Evolutionary conservation across 164 flowering plant genomes (phyloP), one percentile per base, ranked within the genome.

Genomic region (Hamamelis virginiana): DNA sequence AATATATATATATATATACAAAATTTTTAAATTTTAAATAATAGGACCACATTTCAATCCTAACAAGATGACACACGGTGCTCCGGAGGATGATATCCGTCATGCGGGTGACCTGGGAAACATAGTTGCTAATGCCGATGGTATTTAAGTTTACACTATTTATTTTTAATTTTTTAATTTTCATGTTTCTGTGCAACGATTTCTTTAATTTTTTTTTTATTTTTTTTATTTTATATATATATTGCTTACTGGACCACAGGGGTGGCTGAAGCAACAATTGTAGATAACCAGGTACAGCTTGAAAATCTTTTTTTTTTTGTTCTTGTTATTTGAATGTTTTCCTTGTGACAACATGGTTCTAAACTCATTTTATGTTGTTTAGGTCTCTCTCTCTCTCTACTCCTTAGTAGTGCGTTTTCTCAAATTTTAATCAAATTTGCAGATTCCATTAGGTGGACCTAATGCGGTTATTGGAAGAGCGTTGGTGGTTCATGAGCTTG

Each of bases 101-200:
- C 98, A 94, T 88, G 97, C 96, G 95, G 98, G 98, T 76, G 96
- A 94, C 94, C 96, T 91, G 97, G 97, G 97, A 90, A 94, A 94
- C 98, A 91, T 91, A 80, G 71, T 87, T 78, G 98, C 98, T 45
- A 88, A 89, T 72, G 85, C 93, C 27, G 88, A 91, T 69, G 98
- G 97, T 91, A 86, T 68, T n/a, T 15, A 28, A 25, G n/a, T 41
- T 57, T 69, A 70, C 46, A 1, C 16, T 15, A 1, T 27, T 60
- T 28, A 3, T 70, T 18, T 63, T 70, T 57, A 11, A 26, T 5
- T 41, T 33, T 33, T 60, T 27, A 19, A 26, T 13, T 27, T 28
- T 19, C 13, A 28, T 18, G 18, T 5, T 33, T 14, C 16, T 11
- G 5, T 38, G 2, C 9, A 9, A 60, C 16, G 1, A 28, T 60